These are phyloP conservation scores for Guillardia theta DNA, from an alignment of 78 protist genomes.

Conservation along the genomic window DNA sequence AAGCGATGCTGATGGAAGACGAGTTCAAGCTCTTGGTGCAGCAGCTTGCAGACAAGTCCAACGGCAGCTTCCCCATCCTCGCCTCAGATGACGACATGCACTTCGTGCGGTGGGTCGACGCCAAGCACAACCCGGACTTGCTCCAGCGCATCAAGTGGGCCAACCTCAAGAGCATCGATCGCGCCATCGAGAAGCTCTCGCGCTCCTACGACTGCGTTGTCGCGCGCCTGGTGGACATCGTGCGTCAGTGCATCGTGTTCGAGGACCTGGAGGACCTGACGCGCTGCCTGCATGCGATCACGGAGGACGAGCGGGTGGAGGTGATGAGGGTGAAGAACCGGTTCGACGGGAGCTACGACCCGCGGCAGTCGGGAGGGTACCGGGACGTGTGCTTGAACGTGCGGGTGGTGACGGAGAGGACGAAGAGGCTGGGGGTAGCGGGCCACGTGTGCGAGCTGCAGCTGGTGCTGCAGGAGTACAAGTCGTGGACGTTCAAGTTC, in stretches of 20 bases:
- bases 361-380: not conserved
- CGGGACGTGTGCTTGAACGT: not conserved
- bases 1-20: too few species aligned
- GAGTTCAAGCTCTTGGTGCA: too few species aligned
- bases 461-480: not conserved
- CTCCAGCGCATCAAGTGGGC: too few species aligned
- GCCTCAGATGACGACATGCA: not conserved
- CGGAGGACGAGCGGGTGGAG: not conserved
- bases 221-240: not conserved
- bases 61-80: too few species aligned
- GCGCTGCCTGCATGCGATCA: not conserved
- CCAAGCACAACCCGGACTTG: too few species aligned
- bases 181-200: not conserved
- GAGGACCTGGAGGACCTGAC: not conserved
- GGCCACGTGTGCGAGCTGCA: constrained; percentile 3
- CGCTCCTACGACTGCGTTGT: not conserved
- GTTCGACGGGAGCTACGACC: not conserved
- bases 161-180: not conserved
- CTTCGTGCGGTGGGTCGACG: not conserved
- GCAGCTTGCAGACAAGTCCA: too few species aligned
- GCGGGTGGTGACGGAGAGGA: not conserved
- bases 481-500: not conserved
- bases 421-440: not conserved
- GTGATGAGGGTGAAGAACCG: not conserved
- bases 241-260: not conserved